Evolutionary conservation across 192 early-diverging fungal genomes (phyloP).

Genomic region (Coemansia sp.): DNA sequence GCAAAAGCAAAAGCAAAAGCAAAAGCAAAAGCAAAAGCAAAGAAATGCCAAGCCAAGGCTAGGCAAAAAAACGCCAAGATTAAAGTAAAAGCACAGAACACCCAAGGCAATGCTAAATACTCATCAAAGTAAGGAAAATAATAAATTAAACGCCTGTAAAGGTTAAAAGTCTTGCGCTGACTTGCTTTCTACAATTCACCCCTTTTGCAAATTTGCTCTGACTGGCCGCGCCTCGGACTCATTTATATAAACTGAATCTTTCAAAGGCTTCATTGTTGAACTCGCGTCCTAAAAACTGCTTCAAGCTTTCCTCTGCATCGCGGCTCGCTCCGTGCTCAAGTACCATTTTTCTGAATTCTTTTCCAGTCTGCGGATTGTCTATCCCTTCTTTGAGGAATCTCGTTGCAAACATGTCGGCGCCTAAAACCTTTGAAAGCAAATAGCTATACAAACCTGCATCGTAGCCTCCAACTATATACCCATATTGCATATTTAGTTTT

Average conservation of each 20-base stretch:
- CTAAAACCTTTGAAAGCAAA: not conserved
- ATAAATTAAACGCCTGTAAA: no score
- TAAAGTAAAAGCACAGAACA: no score
- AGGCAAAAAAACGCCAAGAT: no score
- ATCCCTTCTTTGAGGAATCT: not conserved
- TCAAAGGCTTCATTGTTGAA: not conserved
- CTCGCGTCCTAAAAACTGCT: not conserved
- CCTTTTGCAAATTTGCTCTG: no score
- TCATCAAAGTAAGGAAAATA: no score
- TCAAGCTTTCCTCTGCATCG: not conserved
- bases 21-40: no score
- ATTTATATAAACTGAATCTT: slow-evolving; percentile 4
- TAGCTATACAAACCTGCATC: not conserved
- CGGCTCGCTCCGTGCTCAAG: not conserved
- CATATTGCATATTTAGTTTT: not conserved
- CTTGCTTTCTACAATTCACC: no score
- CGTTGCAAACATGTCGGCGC: not conserved
- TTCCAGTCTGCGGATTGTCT: not conserved
- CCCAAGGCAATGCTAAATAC: no score
- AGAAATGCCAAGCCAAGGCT: no score
- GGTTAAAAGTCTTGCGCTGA: no score
- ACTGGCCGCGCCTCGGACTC: no score
- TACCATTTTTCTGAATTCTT: not conserved
- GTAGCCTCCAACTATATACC: not conserved
- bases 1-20: no score